phyloP scores from a whole-genome alignment of 75 land plant species.

The Pinus taeda region DNA sequence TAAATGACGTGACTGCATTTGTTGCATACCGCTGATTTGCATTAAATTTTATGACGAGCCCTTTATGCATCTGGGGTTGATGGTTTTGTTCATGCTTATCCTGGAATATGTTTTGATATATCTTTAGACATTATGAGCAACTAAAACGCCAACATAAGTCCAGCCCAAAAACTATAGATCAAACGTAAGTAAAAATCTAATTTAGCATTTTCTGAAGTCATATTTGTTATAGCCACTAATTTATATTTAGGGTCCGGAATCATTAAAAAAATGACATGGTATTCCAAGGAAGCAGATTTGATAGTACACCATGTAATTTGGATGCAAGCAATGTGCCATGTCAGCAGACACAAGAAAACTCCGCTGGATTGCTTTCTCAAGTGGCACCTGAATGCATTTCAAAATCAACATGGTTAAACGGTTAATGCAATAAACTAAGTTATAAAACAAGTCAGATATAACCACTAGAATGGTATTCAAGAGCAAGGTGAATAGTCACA shows the following conservation, averaged over 20 bases:
- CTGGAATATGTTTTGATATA: slow-evolving; percentile 33
- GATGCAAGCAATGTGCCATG: slow-evolving; percentile 98
- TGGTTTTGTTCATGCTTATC: slow-evolving; percentile 98
- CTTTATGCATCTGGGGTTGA: slow-evolving; percentile 95
- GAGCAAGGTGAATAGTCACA: neutral
- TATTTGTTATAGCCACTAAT: neutral
- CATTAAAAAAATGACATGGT: neutral
- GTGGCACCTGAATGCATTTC: slow-evolving; percentile 28
- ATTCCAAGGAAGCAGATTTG: neutral
- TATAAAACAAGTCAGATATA: neutral
- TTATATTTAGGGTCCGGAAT: neutral
- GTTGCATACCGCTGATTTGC: slow-evolving; percentile 99
- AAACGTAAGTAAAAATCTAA: neutral
- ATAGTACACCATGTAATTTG: slow-evolving; percentile 80
- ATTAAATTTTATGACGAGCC: slow-evolving; percentile 95
- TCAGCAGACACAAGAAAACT: slow-evolving; percentile 99
- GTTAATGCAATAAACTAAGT: slow-evolving; percentile 2
- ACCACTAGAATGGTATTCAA: neutral
- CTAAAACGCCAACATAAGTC: neutral
- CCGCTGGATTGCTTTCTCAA: slow-evolving; percentile 81
- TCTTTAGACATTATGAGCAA: neutral
- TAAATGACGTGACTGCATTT: slow-evolving; percentile 88
- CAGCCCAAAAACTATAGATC: neutral
- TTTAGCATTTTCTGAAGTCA: neutral
- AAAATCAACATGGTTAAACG: neutral